Base-by-base conservation (phyloP, 2,329 filamentous ascomycete genomes). In the Colletotrichum paranaense region DNA sequence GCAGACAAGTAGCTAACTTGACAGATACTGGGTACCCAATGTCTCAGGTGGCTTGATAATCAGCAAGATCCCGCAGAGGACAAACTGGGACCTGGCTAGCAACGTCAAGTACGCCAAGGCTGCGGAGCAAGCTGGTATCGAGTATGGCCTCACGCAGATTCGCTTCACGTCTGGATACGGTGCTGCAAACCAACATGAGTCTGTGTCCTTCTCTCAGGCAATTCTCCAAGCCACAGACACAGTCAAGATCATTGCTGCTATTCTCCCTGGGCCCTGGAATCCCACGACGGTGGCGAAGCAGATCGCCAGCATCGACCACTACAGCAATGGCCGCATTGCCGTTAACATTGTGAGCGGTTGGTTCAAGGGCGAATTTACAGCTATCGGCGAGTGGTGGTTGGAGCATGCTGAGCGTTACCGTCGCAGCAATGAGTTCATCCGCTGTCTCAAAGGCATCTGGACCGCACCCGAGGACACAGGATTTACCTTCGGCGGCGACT, bases 311-410 rank as follows among this genome's bases (percentile, higher is more conserved):
- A 88, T 89, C 64, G 87, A 88, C 76, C 81, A 88, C 65, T 88
- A 88, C 78, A 84, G 81, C 46, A 82, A 86, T n/a, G 87, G 87
- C 2, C 84, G 87, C 5, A 84, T 88, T 30, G 86, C 86, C 1
- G 86, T 89, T 11, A 89, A 89, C 64, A 81, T 89, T 1, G 87
- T 89, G 0, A 86, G 83, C 1, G 87, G 87, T 4, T 89, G 87
- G 87, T 88, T 88, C 79, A 88, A 67, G 26, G 81, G 83, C 65
- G 87, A 88, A 77, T 88, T 88, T 73, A 85, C 83, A 0, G 82
- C 83, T 59, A 85, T 89, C 26, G 86, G 86, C 5, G 85, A 88
- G 77, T 88, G 86, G 87, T 88, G 87, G 87, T 82, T 88, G 19
- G 86, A 88, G 74, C 87, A 88, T 74, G 83, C 84, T 2, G 87